A percentile compares a stretch with the other conserved stretches of the same genome.
phyloP scores from a whole-genome alignment of 1,284 basidiomycete genomes.

The Tremellales sp. region DNA sequence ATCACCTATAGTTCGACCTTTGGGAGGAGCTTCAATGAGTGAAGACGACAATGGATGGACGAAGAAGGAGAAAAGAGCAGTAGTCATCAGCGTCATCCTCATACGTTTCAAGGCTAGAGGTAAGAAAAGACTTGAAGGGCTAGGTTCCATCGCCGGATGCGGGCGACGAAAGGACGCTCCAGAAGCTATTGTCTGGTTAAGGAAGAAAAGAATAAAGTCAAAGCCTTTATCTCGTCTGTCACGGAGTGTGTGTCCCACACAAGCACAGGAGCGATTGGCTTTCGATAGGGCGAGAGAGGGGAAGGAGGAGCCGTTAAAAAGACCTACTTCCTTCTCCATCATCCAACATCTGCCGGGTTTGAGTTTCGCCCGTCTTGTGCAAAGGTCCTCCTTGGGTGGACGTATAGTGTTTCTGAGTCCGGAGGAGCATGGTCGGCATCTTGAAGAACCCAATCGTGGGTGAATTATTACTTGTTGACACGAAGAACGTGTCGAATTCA shows the following conservation, averaged over 20 bases:
- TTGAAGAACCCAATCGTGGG: slow-evolving; percentile 2
- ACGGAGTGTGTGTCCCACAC: not conserved
- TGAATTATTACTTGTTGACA: too few relatives aligned
- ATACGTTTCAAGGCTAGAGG: not conserved
- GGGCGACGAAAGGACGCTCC: too few relatives aligned
- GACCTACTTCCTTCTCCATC: slow-evolving; percentile 9
- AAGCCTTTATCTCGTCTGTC: not conserved
- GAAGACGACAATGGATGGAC: slow-evolving; percentile 19
- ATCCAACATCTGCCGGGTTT: slow-evolving; percentile 9
- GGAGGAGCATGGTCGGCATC: slow-evolving; percentile 16
- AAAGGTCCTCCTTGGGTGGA: slow-evolving; percentile 5
- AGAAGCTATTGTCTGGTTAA: not conserved
- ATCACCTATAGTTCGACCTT: slow-evolving; percentile 5
- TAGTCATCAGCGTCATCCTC: slow-evolving; percentile 26
- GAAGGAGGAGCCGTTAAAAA: not conserved
- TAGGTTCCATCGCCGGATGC: too few relatives aligned
- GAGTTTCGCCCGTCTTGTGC: slow-evolving; percentile 5
- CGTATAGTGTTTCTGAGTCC: slow-evolving; percentile 8
- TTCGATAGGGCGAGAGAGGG: not conserved
- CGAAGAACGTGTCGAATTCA: too few relatives aligned
- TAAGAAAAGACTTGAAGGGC: too few relatives aligned
- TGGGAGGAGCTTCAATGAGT: not conserved
- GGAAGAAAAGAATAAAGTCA: not conserved
- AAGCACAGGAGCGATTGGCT: not conserved
- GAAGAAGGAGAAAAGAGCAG: slow-evolving; percentile 23